phyloP scores from a whole-genome alignment of 106 monocot species.

The Hemerocallis citrina region DNA sequence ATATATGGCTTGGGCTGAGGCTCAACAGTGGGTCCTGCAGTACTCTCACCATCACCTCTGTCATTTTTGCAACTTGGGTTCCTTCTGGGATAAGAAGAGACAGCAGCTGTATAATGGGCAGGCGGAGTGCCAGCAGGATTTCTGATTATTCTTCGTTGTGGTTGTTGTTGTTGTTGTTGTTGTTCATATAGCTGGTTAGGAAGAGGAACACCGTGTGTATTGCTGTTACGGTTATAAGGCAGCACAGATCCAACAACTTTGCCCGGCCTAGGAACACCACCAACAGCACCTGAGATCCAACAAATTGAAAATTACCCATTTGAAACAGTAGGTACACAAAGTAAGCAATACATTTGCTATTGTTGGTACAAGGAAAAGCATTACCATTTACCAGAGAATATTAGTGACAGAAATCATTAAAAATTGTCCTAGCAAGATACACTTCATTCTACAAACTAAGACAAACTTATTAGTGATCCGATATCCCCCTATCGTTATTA shows the following conservation, averaged over 20 bases:
- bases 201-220: conserved; percentile 1
- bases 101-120: conserved; percentile 12
- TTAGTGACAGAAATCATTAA: too few relatives aligned
- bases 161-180: too few relatives aligned
- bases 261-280: conserved; percentile 30
- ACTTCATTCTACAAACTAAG: too few relatives aligned
- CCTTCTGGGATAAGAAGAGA: conserved; percentile 42
- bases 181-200: conserved; percentile 24
- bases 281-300: conserved; percentile 16
- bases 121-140: conserved; percentile 15
- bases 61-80: conserved; percentile 41
- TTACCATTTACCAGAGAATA: too few relatives aligned
- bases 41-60: conserved; percentile 27
- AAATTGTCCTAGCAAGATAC: too few relatives aligned
- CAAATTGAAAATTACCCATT: background rate
- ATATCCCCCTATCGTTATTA: too few relatives aligned
- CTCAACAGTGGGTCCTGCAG: conserved; percentile 8
- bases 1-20: conserved; percentile 31
- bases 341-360: too few relatives aligned
- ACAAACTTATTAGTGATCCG: too few relatives aligned
- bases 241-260: conserved; percentile 32
- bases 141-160: conserved; percentile 21
- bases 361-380: too few relatives aligned
- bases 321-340: too few relatives aligned
- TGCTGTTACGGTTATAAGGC: conserved; percentile 15